Conservation (phyloP, 805 yeast species). For the Yueomyces sp. region DNA sequence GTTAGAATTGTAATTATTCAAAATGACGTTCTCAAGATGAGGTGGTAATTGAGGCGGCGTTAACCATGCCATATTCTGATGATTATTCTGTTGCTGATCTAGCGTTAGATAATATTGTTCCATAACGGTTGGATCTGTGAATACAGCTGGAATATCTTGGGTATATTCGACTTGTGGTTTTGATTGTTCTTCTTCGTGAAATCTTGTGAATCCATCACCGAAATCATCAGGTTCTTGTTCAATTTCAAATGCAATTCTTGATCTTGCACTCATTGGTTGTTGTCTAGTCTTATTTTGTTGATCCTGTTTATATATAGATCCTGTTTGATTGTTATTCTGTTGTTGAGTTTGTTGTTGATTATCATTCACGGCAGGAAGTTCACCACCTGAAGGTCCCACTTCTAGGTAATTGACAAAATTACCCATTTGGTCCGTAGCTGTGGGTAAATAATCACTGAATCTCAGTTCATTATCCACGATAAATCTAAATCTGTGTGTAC, state of each 20-base stretch:
- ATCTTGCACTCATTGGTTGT: conserved; percentile 26
- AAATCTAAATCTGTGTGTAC: conserved; percentile 86
- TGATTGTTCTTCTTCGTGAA: conserved; percentile 44
- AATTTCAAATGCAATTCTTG: conserved; percentile 35
- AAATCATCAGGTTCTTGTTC: conserved; percentile 42
- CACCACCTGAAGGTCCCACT: conserved; percentile 25
- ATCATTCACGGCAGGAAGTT: conserved; percentile 1
- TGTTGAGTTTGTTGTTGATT: background rate
- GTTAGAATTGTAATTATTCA: conserved; percentile 48
- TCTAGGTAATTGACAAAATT: conserved; percentile 88
- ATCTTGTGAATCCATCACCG: conserved; percentile 70
- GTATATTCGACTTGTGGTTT: conserved; percentile 31
- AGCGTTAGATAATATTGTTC: conserved; percentile 70
- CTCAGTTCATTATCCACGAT: conserved; percentile 89
- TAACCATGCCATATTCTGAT: conserved; percentile 44
- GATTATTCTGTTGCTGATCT: conserved; percentile 52
- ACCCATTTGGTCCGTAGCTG: conserved; percentile 95
- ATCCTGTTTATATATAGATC: background rate
- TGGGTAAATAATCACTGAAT: conserved; percentile 79
- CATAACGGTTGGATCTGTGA: conserved; percentile 78
- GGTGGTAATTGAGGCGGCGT: conserved; percentile 97
- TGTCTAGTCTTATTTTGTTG: background rate
- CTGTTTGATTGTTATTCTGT: background rate
- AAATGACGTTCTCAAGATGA: conserved; percentile 84
- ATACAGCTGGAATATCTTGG: conserved; percentile 66